Evolutionary conservation across 2,329 filamentous ascomycete genomes (phyloP).

Genomic region (Colletotrichum nymphaeae): DNA sequence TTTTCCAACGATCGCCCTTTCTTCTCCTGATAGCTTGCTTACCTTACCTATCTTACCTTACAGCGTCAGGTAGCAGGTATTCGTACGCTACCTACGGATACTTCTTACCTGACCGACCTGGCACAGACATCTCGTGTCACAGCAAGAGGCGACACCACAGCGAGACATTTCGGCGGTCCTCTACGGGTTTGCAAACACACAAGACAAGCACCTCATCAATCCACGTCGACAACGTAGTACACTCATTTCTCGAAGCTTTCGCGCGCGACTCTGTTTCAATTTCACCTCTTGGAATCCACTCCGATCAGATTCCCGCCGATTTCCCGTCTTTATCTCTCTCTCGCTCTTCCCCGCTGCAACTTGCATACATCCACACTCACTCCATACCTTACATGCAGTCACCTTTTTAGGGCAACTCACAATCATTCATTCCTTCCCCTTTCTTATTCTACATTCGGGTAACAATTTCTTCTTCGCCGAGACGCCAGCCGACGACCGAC

Average conservation of each 20-base stretch:
- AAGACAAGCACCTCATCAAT: background rate
- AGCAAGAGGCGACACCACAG: slow-evolving; percentile 14
- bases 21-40: slow-evolving; percentile 19
- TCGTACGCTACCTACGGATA: background rate
- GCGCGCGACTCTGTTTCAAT: background rate
- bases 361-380: background rate
- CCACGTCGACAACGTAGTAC: slow-evolving; percentile 5
- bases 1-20: slow-evolving; percentile 13
- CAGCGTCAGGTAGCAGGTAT: too few species aligned
- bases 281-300: background rate
- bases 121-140: slow-evolving; percentile 25
- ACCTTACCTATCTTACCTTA: too few species aligned
- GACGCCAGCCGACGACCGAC: background rate
- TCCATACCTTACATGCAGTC: background rate
- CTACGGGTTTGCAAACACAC: background rate
- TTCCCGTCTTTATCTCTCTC: background rate
- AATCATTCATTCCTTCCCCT: slow-evolving; percentile 5
- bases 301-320: background rate
- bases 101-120: slow-evolving; percentile 8
- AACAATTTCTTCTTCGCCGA: slow-evolving; percentile 16
- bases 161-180: slow-evolving; percentile 18
- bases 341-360: background rate
- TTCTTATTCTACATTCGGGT: background rate
- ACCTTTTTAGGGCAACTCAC: background rate
- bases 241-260: slow-evolving; percentile 5